phyloP scores from a whole-genome alignment of 1,139 yeast species.

The Arxiozyma slooffiae region DNA sequence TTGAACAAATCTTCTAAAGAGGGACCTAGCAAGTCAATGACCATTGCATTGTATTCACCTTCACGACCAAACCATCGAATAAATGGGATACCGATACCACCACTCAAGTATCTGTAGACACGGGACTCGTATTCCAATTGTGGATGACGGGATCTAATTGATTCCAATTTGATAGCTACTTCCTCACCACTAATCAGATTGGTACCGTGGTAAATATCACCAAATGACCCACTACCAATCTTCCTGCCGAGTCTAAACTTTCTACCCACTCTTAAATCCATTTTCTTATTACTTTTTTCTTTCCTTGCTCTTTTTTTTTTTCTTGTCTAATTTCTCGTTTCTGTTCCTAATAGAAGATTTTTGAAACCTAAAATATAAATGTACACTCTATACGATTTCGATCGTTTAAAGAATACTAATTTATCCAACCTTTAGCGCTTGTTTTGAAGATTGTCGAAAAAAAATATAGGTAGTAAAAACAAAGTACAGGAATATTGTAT shows the following conservation, averaged over 20 bases:
- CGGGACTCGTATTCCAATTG: slow-evolving; percentile 95
- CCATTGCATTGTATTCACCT: slow-evolving; percentile 95
- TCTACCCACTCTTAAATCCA: slow-evolving; percentile 88
- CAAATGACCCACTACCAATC: slow-evolving; percentile 95
- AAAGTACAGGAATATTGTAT: too few species aligned
- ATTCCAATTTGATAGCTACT: slow-evolving; percentile 91
- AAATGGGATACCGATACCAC: slow-evolving; percentile 96
- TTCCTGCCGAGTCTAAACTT: slow-evolving; percentile 92
- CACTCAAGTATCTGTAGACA: slow-evolving; percentile 87
- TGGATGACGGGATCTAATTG: slow-evolving; percentile 86
- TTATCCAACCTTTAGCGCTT: too few species aligned
- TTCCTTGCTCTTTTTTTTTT: slow-evolving; percentile 7
- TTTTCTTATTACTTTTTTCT: slow-evolving; percentile 22
- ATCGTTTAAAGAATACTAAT: too few species aligned
- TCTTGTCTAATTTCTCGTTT: too few species aligned
- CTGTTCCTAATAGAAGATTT: too few species aligned
- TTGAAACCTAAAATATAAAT: too few species aligned
- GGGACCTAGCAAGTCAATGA: slow-evolving; percentile 90
- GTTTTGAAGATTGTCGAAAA: too few species aligned
- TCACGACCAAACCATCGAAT: slow-evolving; percentile 97
- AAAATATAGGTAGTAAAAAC: too few species aligned
- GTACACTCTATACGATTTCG: too few species aligned
- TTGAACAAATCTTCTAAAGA: slow-evolving; percentile 91
- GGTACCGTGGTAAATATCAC: slow-evolving; percentile 89
- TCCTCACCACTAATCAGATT: slow-evolving; percentile 94